phyloP scores from a whole-genome alignment of 2,329 filamentous ascomycete species.

The Botrytis byssoidea region DNA sequence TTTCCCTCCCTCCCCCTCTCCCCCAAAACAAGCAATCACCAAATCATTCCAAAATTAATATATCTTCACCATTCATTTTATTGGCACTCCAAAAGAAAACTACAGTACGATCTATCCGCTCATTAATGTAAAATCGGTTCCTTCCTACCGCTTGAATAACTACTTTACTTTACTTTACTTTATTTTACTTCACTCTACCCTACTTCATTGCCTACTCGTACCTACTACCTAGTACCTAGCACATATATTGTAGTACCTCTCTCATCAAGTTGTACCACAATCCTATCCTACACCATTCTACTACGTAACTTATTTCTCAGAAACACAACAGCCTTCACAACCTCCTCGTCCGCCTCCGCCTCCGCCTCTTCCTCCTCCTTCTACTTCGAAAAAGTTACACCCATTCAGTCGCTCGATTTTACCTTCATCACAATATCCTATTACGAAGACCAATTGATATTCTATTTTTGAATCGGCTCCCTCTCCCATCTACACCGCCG shows the following conservation, averaged over 20 bases:
- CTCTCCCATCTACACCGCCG: slow-evolving; percentile 4
- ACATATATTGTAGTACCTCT: neutral
- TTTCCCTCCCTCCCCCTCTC: neutral
- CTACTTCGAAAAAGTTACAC: neutral
- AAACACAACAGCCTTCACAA: slow-evolving; percentile 9
- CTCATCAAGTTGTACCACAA: neutral
- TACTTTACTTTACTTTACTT: neutral
- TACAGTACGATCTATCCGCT: neutral
- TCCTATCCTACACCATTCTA: neutral
- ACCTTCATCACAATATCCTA: neutral
- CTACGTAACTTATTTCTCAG: slow-evolving; percentile 1
- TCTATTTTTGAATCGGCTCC: neutral
- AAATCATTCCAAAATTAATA: neutral
- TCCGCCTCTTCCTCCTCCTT: neutral
- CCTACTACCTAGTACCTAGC: neutral
- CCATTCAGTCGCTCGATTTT: slow-evolving; percentile 7
- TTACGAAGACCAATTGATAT: neutral
- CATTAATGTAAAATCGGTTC: slow-evolving; percentile 5
- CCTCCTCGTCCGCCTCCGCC: neutral
- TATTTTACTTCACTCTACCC: neutral
- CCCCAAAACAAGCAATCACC: neutral
- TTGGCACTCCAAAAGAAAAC: neutral
- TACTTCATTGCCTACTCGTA: neutral
- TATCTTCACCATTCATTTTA: slow-evolving; percentile 3
- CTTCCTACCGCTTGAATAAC: neutral